Evolutionary conservation across 768 basidiomycete species (phyloP).

Genomic region (Suillus variegatus): DNA sequence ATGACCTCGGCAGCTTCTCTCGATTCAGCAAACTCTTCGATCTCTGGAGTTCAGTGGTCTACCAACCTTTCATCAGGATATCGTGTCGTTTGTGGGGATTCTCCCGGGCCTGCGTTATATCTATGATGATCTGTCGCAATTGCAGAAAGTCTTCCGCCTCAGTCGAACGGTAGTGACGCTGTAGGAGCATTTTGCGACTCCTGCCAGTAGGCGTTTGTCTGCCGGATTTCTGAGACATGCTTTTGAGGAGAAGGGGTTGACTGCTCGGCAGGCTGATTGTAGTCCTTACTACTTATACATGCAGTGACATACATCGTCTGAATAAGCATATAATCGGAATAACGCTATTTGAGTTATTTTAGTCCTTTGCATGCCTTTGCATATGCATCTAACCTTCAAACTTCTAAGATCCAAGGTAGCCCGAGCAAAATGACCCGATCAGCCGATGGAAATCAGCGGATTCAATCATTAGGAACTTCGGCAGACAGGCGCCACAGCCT

Average conservation of each 20-base stretch:
- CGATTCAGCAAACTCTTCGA: not conserved
- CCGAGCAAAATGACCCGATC: not conserved
- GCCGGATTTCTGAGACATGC: not conserved
- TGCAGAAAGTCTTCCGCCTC: conserved; percentile 1
- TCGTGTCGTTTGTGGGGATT: not conserved
- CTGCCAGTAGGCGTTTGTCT: too few species aligned
- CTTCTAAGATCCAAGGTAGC: not conserved
- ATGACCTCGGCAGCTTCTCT: not conserved
- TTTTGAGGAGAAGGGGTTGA: not conserved
- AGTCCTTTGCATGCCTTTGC: not conserved
- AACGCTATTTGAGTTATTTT: not conserved
- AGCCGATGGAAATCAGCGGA: too few species aligned
- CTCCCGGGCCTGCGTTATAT: not conserved
- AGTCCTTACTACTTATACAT: not conserved
- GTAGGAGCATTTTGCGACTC: not conserved
- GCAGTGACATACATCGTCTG: too few species aligned
- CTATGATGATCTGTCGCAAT: not conserved
- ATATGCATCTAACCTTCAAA: not conserved
- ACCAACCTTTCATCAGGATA: not conserved
- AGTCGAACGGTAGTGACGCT: not conserved
- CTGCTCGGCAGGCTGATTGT: not conserved
- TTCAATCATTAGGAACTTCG: not conserved
- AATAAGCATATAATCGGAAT: too few species aligned
- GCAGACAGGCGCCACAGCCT: not conserved
- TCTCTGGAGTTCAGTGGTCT: not conserved